A percentile compares a stretch with the other conserved stretches of the same genome.
Evolutionary conservation across 2,329 filamentous ascomycete species (phyloP).

Genomic region (Arthroderma sp.): DNA sequence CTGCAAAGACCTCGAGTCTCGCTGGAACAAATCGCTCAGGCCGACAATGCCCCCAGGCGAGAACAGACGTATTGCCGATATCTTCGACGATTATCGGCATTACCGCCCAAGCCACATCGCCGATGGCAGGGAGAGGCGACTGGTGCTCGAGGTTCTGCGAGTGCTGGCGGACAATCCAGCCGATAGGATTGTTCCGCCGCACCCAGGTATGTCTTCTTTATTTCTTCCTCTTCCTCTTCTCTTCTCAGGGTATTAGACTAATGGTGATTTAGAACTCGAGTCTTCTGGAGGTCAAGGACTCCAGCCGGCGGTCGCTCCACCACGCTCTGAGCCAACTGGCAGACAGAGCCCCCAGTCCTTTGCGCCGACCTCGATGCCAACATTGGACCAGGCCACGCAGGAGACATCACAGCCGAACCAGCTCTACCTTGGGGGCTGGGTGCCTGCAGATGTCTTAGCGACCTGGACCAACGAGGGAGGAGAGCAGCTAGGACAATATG

Average conservation of each 20-base stretch:
- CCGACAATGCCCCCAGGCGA: not conserved
- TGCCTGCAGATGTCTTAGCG: not conserved
- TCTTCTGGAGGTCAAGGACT: conserved; percentile 1
- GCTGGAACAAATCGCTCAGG: conserved; percentile 14
- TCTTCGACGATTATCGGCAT: conserved; percentile 14
- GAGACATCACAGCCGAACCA: not conserved
- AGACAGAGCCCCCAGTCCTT: not conserved
- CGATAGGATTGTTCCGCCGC: not conserved
- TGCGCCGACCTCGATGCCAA: not conserved
- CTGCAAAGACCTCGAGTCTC: conserved; percentile 15
- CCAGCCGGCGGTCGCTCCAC: not conserved
- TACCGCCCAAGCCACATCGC: conserved; percentile 3
- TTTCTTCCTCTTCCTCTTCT: not conserved
- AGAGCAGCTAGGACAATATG: not conserved
- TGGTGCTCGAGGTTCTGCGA: conserved; percentile 4
- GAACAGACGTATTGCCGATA: conserved; percentile 3
- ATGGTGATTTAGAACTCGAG: not conserved
- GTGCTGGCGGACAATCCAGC: not conserved
- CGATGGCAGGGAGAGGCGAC: not conserved
- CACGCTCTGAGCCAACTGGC: not conserved
- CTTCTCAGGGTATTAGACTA: not conserved
- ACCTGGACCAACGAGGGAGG: too few species aligned
- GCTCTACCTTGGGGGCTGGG: not conserved
- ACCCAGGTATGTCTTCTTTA: conserved; percentile 4
- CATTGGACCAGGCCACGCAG: not conserved